phyloP scores from a whole-genome alignment of 805 yeast species.

The Yamadazyma phyllophila region DNA sequence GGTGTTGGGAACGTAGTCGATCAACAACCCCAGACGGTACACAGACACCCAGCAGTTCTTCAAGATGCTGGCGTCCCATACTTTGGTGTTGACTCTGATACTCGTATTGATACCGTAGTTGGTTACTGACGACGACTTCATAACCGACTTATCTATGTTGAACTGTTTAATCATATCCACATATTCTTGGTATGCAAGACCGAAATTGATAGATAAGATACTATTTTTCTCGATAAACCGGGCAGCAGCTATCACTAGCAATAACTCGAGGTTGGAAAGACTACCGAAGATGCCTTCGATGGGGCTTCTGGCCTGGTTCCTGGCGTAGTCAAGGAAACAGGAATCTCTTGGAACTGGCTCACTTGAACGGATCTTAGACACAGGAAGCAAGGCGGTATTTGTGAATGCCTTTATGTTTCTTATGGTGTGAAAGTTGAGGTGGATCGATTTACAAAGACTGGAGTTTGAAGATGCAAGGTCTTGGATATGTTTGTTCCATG shows the following conservation, averaged over 20 bases:
- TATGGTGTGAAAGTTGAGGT: conserved; percentile 52
- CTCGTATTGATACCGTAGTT: conserved; percentile 36
- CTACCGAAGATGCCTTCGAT: conserved; percentile 27
- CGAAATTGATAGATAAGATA: conserved; percentile 65
- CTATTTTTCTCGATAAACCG: conserved; percentile 62
- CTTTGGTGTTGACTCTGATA: conserved; percentile 40
- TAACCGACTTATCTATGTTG: conserved; percentile 33
- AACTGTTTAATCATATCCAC: conserved; percentile 46
- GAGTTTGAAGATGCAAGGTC: conserved; percentile 18
- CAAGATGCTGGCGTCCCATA: conserved; percentile 62
- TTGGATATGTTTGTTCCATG: conserved; percentile 48
- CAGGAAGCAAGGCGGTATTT: conserved; percentile 42
- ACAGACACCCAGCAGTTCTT: conserved; percentile 74
- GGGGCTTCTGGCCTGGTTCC: conserved; percentile 22
- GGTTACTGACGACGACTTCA: conserved; percentile 21
- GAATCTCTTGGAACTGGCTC: conserved; percentile 25
- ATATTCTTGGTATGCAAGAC: conserved; percentile 76
- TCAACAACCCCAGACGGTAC: conserved; percentile 51
- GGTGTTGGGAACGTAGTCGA: conserved; percentile 45
- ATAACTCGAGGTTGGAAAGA: conserved; percentile 69
- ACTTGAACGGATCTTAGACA: conserved; percentile 26
- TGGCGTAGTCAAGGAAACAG: conserved; percentile 21
- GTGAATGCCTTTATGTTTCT: conserved; percentile 54
- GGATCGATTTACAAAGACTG: conserved; percentile 15
- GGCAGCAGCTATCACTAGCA: conserved; percentile 71